phyloP scores from a whole-genome alignment of 2,329 filamentous ascomycete genomes.

The Dactylellina leptospora region DNA sequence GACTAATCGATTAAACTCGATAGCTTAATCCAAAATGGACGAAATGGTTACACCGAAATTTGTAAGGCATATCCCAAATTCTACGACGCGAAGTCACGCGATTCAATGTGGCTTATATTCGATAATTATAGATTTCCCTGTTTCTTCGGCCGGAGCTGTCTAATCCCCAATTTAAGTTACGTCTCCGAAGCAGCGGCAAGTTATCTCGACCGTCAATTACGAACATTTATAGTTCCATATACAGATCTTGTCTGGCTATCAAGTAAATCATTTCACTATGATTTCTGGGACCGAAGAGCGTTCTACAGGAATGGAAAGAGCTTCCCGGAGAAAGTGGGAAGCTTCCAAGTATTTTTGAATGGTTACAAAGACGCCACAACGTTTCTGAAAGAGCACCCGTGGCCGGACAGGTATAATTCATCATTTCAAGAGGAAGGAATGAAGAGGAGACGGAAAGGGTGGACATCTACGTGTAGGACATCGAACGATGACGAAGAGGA shows the following conservation, averaged over 20 bases:
- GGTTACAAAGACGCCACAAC: slow-evolving; percentile 97
- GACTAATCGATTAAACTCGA: slow-evolving; percentile 5
- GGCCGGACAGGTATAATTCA: slow-evolving; percentile 84
- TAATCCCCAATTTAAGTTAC: slow-evolving; percentile 97
- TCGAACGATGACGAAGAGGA: slow-evolving; percentile 62
- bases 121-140: slow-evolving; percentile 74
- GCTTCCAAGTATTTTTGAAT: slow-evolving; percentile 96
- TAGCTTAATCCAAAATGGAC: slow-evolving; percentile 91
- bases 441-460: slow-evolving; percentile 63
- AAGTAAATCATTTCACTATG: slow-evolving; percentile 97
- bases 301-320: slow-evolving; percentile 87
- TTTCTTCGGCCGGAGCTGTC: slow-evolving; percentile 91
- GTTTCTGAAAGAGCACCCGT: slow-evolving; percentile 92
- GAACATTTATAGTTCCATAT: slow-evolving; percentile 92
- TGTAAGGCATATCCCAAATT: slow-evolving; percentile 62
- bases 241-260: slow-evolving; percentile 94
- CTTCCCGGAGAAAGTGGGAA: slow-evolving; percentile 88
- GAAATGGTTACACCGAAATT: slow-evolving; percentile 97
- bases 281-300: slow-evolving; percentile 92
- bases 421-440: slow-evolving; percentile 75
- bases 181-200: slow-evolving; percentile 98
- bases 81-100: neutral
- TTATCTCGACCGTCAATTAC: slow-evolving; percentile 87
- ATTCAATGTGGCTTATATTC: slow-evolving; percentile 19
- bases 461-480: slow-evolving; percentile 59